These are phyloP conservation scores for Coemansia sp. DNA, from an alignment of 192 early-diverging fungal genomes.

Conservation along the genomic window DNA sequence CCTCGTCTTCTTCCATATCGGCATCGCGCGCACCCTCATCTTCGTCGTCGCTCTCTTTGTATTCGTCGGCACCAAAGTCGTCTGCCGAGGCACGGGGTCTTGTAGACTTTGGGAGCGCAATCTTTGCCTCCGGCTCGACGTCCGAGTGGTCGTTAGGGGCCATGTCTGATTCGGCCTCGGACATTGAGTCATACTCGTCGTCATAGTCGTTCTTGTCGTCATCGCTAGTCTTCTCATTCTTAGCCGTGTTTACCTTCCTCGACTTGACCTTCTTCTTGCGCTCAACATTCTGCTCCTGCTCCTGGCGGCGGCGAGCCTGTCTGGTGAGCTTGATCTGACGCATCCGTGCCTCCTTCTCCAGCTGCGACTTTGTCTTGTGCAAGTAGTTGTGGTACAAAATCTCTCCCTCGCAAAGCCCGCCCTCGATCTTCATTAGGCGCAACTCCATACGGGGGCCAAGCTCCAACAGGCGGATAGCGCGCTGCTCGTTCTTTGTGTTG, in stretches of 20 bases:
- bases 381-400: conserved; percentile 88
- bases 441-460: conserved; percentile 91
- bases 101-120: conserved; percentile 30
- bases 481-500: conserved; percentile 75
- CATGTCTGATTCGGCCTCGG: conserved; percentile 10
- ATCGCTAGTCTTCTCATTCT: conserved; percentile 22
- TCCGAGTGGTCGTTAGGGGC: conserved; percentile 42
- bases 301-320: conserved; percentile 69
- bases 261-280: conserved; percentile 72
- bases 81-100: conserved; percentile 45
- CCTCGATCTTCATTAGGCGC: conserved; percentile 84
- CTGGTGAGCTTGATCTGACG: conserved; percentile 65
- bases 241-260: conserved; percentile 22
- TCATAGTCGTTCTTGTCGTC: conserved; percentile 43
- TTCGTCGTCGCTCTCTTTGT: conserved; percentile 14
- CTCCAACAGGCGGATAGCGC: conserved; percentile 86
- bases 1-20: conserved; percentile 13
- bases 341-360: conserved; percentile 64
- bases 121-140: conserved; percentile 39
- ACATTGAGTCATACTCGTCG: conserved; percentile 44
- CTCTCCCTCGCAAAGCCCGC: conserved; percentile 87
- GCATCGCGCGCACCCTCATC: conserved; percentile 5
- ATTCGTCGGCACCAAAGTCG: conserved; percentile 50
- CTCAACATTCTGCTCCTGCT: conserved; percentile 86
- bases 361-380: conserved; percentile 72